Percentiles rank a stretch among this genome's conserved stretches.
These are phyloP conservation scores for Proliferodiscus dingleyae DNA, from an alignment of 2,329 filamentous ascomycete species.

Conservation along the genomic window DNA sequence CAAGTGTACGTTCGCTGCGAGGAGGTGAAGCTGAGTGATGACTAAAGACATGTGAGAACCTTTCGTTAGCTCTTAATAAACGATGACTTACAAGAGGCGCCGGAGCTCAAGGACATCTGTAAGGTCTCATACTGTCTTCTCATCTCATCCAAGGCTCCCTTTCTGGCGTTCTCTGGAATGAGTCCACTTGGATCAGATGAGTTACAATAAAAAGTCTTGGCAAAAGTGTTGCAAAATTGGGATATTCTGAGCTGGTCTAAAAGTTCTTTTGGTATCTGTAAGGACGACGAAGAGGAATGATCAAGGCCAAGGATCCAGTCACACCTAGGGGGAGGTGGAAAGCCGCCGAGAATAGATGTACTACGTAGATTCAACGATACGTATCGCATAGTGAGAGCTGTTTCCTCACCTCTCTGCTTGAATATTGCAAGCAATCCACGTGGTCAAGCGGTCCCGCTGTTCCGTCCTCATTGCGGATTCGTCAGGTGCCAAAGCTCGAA, in stretches of 20 bases:
- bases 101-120: background rate
- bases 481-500: conserved; percentile 18
- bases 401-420: conserved; percentile 56
- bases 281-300: conserved; percentile 35
- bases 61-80: background rate
- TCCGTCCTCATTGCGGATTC: conserved; percentile 18
- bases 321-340: conserved; percentile 57
- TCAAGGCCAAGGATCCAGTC: conserved; percentile 50
- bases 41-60: conserved; percentile 8
- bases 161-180: conserved; percentile 39
- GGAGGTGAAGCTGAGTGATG: conserved; percentile 15
- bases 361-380: conserved; percentile 31
- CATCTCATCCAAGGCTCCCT: background rate
- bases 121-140: background rate
- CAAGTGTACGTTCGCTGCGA: conserved; percentile 18
- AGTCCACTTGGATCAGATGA: conserved; percentile 39
- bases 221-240: conserved; percentile 54
- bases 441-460: conserved; percentile 51
- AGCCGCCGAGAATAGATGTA: conserved; percentile 63
- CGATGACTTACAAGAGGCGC: conserved; percentile 6
- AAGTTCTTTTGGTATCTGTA: conserved; percentile 47
- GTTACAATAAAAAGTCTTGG: conserved; percentile 52
- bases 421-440: conserved; percentile 65
- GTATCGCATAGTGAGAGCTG: no score
- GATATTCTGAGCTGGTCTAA: conserved; percentile 48